Base-by-base conservation (phyloP, 441 rosid genomes). In the Gossypium davidsonii region DNA sequence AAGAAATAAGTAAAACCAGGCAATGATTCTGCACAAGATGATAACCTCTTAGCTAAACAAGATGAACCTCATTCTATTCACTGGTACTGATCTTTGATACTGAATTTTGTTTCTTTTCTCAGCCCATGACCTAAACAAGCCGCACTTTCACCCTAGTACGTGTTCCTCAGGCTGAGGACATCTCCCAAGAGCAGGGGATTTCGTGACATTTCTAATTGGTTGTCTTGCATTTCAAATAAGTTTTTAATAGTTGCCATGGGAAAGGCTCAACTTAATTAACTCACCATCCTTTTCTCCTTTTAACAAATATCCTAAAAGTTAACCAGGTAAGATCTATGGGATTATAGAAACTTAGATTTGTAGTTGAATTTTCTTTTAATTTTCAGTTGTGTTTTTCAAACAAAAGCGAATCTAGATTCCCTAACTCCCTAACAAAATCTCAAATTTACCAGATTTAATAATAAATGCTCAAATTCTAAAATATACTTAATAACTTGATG, bases 1-100 rank as follows among this genome's bases (percentile, higher is more conserved):
- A 76, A 60, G 55, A 66, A 72, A 58, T 44, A 65, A 80, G 65
- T 37, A 76, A 39, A 74, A 73, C 59, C 51, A 59, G 66, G 62
- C 52, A 74, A 20, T 31, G 39, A 77, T 39, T 67, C 14, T 46
- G n/a, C 20, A 25, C 58, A 48, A 49, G 58, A 18, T 18, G 25
- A 28, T 25, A 66, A 63, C 72, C 18, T 79, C 42, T 62, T 53
- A 69, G 73, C 71, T 62, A 51, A 55, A 23, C 12, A 66, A 67
- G 58, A 48, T 42, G 14, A 42, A 42, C 48, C 48, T 42, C 48
- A 42, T 42, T 42, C 48, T 42, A 42, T 42, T 42, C 48, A 42
- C 48, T 10, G 14, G 48, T 42, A 42, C 48, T 42, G 14, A 42
- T 42, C 14, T 10, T 42, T 42, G 48, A 42, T 42, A 42, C 48